These are phyloP conservation scores for Pulicaria dysenterica DNA, from an alignment of 129 eudicot species.

Conservation along the genomic window DNA sequence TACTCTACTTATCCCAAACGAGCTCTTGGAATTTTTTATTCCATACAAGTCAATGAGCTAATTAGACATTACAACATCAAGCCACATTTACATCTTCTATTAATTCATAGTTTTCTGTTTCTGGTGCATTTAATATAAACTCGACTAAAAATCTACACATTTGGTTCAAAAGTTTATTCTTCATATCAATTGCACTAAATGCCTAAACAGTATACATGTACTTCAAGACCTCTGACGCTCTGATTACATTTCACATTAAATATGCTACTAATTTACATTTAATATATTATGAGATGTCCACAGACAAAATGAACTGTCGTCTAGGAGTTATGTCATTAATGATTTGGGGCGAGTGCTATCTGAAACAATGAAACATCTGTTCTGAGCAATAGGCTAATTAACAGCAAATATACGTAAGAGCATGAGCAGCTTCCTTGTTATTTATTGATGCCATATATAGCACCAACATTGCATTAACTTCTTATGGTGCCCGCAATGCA, in stretches of 20 bases:
- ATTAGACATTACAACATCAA: neutral
- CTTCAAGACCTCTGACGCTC: neutral
- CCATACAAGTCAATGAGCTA: conserved; percentile 14
- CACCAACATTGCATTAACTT: too few species aligned
- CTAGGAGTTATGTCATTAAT: too few species aligned
- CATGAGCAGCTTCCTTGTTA: conserved; percentile 10
- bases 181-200: too few species aligned
- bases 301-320: too few species aligned
- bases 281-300: too few species aligned
- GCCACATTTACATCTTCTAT: conserved; percentile 15
- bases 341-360: too few species aligned
- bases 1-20: neutral
- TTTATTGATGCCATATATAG: neutral
- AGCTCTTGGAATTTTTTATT: neutral
- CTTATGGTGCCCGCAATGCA: too few species aligned
- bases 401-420: too few species aligned
- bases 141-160: neutral
- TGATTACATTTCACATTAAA: neutral
- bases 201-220: neutral
- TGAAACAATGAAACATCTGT: neutral
- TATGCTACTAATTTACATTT: too few species aligned
- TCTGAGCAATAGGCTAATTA: neutral
- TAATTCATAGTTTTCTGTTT: neutral
- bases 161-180: neutral
- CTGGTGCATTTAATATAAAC: neutral